Percentiles rank a stretch among this genome's conserved stretches.
phyloP scores from a whole-genome alignment of 352 stramenopile genomes.

The Globisporangium splendens region DNA sequence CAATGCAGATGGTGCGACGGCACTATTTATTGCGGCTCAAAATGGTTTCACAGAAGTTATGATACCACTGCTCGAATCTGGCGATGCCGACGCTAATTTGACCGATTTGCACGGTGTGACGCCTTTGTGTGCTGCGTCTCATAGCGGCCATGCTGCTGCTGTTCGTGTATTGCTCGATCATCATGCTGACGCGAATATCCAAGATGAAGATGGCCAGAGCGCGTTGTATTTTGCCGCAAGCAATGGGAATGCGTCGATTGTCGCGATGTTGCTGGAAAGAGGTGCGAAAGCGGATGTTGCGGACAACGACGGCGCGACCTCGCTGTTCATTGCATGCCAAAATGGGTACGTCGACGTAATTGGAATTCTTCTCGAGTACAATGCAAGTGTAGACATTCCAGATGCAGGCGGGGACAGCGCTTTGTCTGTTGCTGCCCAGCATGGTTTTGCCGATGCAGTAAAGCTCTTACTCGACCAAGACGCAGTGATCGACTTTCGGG shows the following conservation, averaged over 20 bases:
- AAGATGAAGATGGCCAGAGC: neutral
- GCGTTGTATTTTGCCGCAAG: constrained; percentile 6
- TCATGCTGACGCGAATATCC: neutral
- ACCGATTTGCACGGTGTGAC: neutral
- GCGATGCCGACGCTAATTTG: neutral
- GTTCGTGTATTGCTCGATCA: constrained; percentile 1
- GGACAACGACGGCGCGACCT: neutral
- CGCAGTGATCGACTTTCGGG: neutral
- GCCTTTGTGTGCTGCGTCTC: neutral
- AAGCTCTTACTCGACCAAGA: constrained; percentile 2
- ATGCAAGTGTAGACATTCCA: constrained; percentile 1
- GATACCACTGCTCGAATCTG: neutral
- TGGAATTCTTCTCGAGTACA: neutral
- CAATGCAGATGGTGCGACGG: neutral
- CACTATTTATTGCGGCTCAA: constrained; percentile 8
- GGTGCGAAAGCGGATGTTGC: constrained; percentile 2
- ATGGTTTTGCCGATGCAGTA: neutral
- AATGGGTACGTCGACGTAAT: neutral
- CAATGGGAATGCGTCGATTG: constrained; percentile 2
- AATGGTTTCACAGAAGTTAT: neutral
- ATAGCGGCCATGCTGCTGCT: constrained; percentile 2
- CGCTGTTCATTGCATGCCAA: constrained; percentile 3
- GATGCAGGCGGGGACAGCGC: neutral
- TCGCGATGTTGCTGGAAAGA: neutral
- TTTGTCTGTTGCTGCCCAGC: neutral